Percentiles rank a stretch among this genome's conserved stretches.
phyloP scores from a whole-genome alignment of 2,329 filamentous ascomycete genomes.

The Cladosporium sp. region DNA sequence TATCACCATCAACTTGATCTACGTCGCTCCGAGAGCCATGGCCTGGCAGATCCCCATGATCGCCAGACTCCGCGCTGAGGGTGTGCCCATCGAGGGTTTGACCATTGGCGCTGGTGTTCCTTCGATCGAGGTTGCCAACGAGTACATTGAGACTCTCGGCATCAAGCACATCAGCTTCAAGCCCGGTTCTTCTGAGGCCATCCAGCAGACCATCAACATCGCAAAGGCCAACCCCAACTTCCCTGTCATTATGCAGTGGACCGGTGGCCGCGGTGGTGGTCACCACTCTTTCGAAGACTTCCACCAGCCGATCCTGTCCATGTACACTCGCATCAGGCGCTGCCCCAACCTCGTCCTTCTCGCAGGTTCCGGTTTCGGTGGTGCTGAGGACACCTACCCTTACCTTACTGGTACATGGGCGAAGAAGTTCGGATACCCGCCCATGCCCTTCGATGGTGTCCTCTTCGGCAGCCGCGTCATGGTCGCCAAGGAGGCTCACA shows the following conservation, averaged over 20 bases:
- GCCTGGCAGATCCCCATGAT: slow-evolving; percentile 88
- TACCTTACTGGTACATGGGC: slow-evolving; percentile 90
- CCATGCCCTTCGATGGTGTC: slow-evolving; percentile 92
- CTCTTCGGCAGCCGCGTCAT: slow-evolving; percentile 92
- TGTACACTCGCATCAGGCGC: slow-evolving; percentile 85
- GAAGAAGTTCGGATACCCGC: slow-evolving; percentile 77
- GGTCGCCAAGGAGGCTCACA: slow-evolving; percentile 89
- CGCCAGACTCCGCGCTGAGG: slow-evolving; percentile 73
- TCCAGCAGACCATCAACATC: slow-evolving; percentile 87
- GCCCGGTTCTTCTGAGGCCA: slow-evolving; percentile 82
- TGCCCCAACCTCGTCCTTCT: slow-evolving; percentile 84
- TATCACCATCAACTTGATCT: slow-evolving; percentile 87
- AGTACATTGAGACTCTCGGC: slow-evolving; percentile 89
- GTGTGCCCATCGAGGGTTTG: slow-evolving; percentile 85
- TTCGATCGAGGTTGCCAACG: slow-evolving; percentile 86
- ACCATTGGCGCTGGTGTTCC: slow-evolving; percentile 92
- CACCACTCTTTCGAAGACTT: slow-evolving; percentile 96
- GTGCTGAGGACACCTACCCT: slow-evolving; percentile 84
- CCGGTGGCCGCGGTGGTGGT: slow-evolving; percentile 86
- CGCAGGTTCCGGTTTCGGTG: slow-evolving; percentile 88
- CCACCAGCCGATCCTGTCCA: slow-evolving; percentile 83
- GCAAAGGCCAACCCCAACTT: slow-evolving; percentile 91
- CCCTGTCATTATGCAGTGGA: slow-evolving; percentile 93
- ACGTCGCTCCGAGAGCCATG: slow-evolving; percentile 86
- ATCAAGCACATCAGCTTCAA: slow-evolving; percentile 95